Percentiles rank a stretch among this genome's conserved stretches.
phyloP scores from a whole-genome alignment of 306 rosid species.

The Malus asiatica region DNA sequence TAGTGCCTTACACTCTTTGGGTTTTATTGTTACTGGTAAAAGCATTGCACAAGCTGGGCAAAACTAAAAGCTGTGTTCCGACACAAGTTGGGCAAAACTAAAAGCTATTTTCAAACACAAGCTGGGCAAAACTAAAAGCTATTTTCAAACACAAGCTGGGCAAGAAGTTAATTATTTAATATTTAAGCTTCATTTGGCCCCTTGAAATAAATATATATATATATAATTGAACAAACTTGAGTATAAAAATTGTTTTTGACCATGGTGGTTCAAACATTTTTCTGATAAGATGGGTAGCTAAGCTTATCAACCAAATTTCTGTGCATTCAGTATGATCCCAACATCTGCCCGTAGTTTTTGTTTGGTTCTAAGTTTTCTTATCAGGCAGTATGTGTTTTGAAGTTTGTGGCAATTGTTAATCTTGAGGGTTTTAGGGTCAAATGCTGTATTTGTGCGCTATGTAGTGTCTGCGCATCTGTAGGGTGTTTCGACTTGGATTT shows the following conservation, averaged over 20 bases:
- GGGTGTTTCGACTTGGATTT: background rate
- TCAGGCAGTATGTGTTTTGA: background rate
- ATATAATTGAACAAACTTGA: background rate
- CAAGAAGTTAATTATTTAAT: background rate
- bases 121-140: background rate
- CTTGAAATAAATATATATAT: background rate
- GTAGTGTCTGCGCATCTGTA: background rate
- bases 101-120: background rate
- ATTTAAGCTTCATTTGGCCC: background rate
- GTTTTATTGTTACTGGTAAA: background rate
- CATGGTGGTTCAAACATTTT: background rate
- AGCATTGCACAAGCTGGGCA: too few relatives aligned
- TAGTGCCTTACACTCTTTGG: background rate
- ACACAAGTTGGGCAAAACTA: background rate
- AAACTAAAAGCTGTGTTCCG: background rate
- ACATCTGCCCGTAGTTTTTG: background rate
- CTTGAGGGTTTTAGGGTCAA: background rate
- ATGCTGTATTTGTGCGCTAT: background rate
- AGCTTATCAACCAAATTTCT: background rate
- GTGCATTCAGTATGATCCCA: background rate
- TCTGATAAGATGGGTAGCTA: background rate
- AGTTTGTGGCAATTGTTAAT: background rate
- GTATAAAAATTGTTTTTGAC: background rate
- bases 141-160: background rate
- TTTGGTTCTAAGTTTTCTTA: background rate